These are phyloP conservation scores for Magnaporthales sp. DNA, from an alignment of 2,329 filamentous ascomycete genomes.

Conservation along the genomic window DNA sequence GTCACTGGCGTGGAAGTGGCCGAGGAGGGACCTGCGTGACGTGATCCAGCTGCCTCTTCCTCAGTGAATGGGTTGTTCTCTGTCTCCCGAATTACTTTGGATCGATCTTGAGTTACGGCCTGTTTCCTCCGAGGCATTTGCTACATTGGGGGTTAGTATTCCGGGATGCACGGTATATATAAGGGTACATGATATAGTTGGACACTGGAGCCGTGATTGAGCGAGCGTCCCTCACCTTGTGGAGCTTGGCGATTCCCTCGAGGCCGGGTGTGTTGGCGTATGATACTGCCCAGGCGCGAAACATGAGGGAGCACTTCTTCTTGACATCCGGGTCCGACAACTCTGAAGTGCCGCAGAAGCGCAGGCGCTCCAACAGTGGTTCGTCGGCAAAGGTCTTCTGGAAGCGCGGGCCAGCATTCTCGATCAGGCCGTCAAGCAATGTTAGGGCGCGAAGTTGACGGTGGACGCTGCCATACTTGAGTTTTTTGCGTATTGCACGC, in stretches of 20 bases:
- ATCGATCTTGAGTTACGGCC: constrained; percentile 66
- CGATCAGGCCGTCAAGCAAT: constrained; percentile 85
- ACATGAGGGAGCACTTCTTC: constrained; percentile 79
- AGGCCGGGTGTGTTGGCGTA: constrained; percentile 78
- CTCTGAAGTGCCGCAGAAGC: constrained; percentile 77
- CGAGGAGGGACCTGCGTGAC: constrained; percentile 12
- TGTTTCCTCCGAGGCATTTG: constrained; percentile 61
- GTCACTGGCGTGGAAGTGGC: constrained; percentile 12
- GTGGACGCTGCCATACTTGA: constrained; percentile 96
- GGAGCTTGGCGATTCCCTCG: constrained; percentile 68
- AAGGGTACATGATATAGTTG: constrained; percentile 3
- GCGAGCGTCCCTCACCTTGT: constrained; percentile 38
- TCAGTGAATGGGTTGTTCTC: constrained; percentile 58
- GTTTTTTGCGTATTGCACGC: constrained; percentile 88
- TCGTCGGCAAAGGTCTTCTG: constrained; percentile 85
- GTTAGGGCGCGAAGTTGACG: constrained; percentile 82
- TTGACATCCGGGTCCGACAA: constrained; percentile 80
- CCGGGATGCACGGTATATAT: background rate
- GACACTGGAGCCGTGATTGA: background rate
- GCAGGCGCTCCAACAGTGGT: constrained; percentile 80
- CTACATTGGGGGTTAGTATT: constrained; percentile 19
- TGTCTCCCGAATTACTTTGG: constrained; percentile 75
- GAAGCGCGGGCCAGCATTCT: constrained; percentile 85
- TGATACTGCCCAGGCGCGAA: constrained; percentile 74
- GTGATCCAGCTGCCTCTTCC: constrained; percentile 23